phyloP scores from a whole-genome alignment of 1,139 yeast genomes.

The Blastobotrys indianensis region DNA sequence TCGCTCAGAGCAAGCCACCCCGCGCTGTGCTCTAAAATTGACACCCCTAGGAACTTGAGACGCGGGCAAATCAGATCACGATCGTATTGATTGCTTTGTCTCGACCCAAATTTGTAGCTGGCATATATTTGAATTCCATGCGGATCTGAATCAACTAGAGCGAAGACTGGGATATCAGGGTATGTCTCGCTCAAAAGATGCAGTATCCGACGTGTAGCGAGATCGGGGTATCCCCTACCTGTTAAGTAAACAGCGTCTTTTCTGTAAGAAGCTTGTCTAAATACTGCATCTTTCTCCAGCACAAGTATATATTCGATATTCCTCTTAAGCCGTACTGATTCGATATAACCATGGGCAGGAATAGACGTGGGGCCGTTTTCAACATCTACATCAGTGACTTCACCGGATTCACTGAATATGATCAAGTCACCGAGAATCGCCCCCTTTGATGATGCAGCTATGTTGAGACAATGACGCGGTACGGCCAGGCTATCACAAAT shows the following conservation, averaged over 20 bases:
- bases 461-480: slow-evolving; percentile 36
- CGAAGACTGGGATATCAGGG: slow-evolving; percentile 46
- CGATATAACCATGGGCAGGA: slow-evolving; percentile 22
- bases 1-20: slow-evolving; percentile 36
- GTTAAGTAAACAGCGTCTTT: slow-evolving; percentile 29
- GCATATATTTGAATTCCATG: slow-evolving; percentile 59
- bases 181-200: slow-evolving; percentile 43
- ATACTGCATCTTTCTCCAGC: slow-evolving; percentile 57
- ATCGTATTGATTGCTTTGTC: slow-evolving; percentile 18
- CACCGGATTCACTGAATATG: slow-evolving; percentile 20
- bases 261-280: slow-evolving; percentile 21
- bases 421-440: slow-evolving; percentile 42
- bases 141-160: slow-evolving; percentile 56
- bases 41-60: slow-evolving; percentile 33
- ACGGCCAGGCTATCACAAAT: slow-evolving; percentile 26
- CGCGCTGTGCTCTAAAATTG: slow-evolving; percentile 38
- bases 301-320: slow-evolving; percentile 40
- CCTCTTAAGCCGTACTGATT: slow-evolving; percentile 16
- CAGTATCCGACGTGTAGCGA: slow-evolving; percentile 56
- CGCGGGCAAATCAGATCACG: slow-evolving; percentile 10
- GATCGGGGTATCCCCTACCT: slow-evolving; percentile 68
- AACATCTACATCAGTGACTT: slow-evolving; percentile 15
- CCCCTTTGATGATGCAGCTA: slow-evolving; percentile 61
- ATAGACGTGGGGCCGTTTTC: slow-evolving; percentile 15
- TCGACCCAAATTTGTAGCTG: slow-evolving; percentile 36